These are phyloP conservation scores for Microsporum canis DNA, from an alignment of 2,329 filamentous ascomycete species.

Conservation along the genomic window DNA sequence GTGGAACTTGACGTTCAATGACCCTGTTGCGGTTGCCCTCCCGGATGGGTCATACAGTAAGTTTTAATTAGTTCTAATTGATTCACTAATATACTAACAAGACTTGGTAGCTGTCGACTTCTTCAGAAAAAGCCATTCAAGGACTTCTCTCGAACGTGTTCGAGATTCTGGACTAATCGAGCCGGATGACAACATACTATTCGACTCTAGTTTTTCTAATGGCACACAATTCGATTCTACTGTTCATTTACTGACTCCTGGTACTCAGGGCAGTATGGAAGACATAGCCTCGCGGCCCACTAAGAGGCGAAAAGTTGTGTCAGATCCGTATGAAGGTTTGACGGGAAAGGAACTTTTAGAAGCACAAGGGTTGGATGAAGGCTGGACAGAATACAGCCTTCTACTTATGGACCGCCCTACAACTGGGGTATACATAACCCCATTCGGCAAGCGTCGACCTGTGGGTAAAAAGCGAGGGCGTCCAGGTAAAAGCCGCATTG, in stretches of 20 bases:
- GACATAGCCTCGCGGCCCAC: neutral
- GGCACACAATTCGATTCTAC: neutral
- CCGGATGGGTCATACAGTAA: slow-evolving; percentile 26
- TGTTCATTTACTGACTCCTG: neutral
- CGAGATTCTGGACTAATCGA: neutral
- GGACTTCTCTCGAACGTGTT: neutral
- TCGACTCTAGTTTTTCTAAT: neutral
- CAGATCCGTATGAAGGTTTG: slow-evolving; percentile 6
- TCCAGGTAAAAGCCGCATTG: slow-evolving; percentile 29
- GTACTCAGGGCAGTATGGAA: neutral
- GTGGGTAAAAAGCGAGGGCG: slow-evolving; percentile 30
- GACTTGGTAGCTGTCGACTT: neutral
- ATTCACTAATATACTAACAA: neutral
- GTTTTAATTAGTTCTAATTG: slow-evolving; percentile 2
- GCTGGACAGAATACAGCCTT: slow-evolving; percentile 32
- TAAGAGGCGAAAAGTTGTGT: neutral
- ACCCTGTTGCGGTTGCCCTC: slow-evolving; percentile 22
- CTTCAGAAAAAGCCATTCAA: neutral
- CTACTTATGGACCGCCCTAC: slow-evolving; percentile 27
- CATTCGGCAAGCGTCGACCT: slow-evolving; percentile 28
- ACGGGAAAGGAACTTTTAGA: slow-evolving; percentile 30
- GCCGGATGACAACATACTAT: neutral
- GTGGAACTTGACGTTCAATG: slow-evolving; percentile 26
- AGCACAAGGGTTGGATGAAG: slow-evolving; percentile 30
- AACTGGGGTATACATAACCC: slow-evolving; percentile 33